A percentile compares a stretch with the other conserved stretches of the same genome.
Evolutionary conservation across 2,329 filamentous ascomycete genomes (phyloP).

Genomic region (Pestalotiopsis sp.): DNA sequence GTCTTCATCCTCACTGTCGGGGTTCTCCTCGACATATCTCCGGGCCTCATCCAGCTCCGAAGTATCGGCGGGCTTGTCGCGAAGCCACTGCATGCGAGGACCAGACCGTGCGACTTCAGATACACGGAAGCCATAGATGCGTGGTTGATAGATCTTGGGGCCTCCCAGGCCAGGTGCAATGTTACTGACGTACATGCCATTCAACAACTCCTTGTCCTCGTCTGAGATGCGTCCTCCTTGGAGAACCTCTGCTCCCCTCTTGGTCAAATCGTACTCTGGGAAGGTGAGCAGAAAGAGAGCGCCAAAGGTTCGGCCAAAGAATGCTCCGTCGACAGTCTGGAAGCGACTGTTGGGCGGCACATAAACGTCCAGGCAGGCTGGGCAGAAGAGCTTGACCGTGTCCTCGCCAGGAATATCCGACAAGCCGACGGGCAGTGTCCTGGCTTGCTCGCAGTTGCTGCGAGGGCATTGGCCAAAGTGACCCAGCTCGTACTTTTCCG

Average conservation of each 20-base stretch:
- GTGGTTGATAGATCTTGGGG: constrained; percentile 86
- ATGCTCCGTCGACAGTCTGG: constrained; percentile 95
- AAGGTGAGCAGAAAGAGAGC: constrained; percentile 98
- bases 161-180: constrained; percentile 83
- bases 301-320: constrained; percentile 97
- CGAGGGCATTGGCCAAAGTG: constrained; percentile 97
- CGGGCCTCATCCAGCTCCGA: constrained; percentile 81
- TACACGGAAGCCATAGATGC: constrained; percentile 95
- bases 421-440: constrained; percentile 88
- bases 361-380: constrained; percentile 94
- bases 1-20: constrained; percentile 57
- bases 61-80: constrained; percentile 78
- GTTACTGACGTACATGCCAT: constrained; percentile 84
- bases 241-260: constrained; percentile 64
- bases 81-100: constrained; percentile 95
- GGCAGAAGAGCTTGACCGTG: constrained; percentile 98
- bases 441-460: constrained; percentile 85
- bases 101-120: constrained; percentile 87
- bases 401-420: constrained; percentile 95
- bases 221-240: constrained; percentile 38
- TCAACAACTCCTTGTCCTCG: constrained; percentile 61
- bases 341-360: constrained; percentile 96
- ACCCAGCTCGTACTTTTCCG: constrained; percentile 95
- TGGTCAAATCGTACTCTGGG: constrained; percentile 87
- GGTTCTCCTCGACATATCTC: constrained; percentile 51